A percentile compares a stretch with the other conserved stretches of the same genome.
phyloP scores from a whole-genome alignment of 495 filamentous ascomycete genomes.

The Aspergillus steynii region DNA sequence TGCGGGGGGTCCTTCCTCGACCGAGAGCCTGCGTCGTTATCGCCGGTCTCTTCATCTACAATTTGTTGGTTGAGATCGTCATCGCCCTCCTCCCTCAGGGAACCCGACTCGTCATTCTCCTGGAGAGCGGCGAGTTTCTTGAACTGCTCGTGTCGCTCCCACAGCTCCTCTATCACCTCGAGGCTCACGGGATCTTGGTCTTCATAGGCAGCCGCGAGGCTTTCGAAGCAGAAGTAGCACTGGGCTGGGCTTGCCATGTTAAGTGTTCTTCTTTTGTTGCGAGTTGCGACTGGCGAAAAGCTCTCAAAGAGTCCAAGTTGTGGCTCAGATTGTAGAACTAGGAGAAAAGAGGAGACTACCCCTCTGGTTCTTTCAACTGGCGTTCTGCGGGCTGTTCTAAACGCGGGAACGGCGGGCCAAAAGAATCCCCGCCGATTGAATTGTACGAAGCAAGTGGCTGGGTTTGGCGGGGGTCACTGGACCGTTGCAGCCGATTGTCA shows the following conservation, averaged over 20 bases:
- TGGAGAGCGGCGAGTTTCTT: constrained; percentile 39
- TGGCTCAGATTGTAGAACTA: background rate
- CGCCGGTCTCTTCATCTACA: constrained; percentile 15
- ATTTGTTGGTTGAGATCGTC: constrained; percentile 18
- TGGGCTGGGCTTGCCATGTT: constrained; percentile 80
- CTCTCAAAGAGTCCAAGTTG: background rate
- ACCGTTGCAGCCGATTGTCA: constrained; percentile 2
- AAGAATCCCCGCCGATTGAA: background rate
- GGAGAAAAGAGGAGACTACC: background rate
- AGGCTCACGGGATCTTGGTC: constrained; percentile 59
- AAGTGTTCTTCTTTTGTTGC: background rate
- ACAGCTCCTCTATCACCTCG: constrained; percentile 68
- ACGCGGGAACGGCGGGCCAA: background rate
- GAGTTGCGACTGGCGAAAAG: background rate
- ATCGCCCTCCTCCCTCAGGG: constrained; percentile 17
- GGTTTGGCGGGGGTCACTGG: constrained; percentile 5
- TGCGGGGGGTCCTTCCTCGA: constrained; percentile 17
- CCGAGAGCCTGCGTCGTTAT: constrained; percentile 25
- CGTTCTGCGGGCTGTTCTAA: background rate
- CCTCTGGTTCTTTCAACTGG: background rate
- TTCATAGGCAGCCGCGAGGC: constrained; percentile 66
- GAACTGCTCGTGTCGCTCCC: constrained; percentile 54
- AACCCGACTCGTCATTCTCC: constrained; percentile 25
- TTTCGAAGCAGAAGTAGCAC: constrained; percentile 91
- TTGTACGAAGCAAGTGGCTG: background rate